A percentile compares a stretch with the other conserved stretches of the same genome.
Evolutionary conservation across 2,329 filamentous ascomycete species (phyloP).

Genomic region (Cercospora sp.): DNA sequence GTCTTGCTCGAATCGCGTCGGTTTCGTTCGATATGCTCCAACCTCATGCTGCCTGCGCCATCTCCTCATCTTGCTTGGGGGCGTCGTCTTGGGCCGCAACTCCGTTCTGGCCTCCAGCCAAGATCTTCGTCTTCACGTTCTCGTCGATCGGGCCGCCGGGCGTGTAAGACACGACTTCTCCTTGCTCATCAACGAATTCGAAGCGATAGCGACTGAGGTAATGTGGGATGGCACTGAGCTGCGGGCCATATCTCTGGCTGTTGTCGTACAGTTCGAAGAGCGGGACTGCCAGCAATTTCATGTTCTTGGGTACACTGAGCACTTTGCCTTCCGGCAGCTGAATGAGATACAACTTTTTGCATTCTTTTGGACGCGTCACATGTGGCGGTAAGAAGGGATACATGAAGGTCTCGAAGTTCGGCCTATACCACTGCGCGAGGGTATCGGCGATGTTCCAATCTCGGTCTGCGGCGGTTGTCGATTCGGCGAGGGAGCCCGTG

Average conservation of each 20-base stretch:
- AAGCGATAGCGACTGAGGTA: conserved; percentile 94
- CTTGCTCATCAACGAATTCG: conserved; percentile 92
- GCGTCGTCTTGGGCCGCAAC: conserved; percentile 4
- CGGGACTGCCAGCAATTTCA: conserved; percentile 96
- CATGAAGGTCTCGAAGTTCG: conserved; percentile 99
- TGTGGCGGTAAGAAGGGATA: conserved; percentile 97
- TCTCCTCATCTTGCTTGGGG: conserved; percentile 15
- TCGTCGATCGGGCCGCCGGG: conserved; percentile 35
- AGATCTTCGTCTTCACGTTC: conserved; percentile 35
- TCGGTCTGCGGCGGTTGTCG: conserved; percentile 52
- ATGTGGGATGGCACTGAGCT: conserved; percentile 94
- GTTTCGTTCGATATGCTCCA: not conserved
- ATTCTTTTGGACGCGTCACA: conserved; percentile 95
- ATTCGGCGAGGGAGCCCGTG: conserved; percentile 70
- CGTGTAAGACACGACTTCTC: conserved; percentile 65
- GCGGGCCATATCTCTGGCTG: conserved; percentile 88
- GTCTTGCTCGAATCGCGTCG: not conserved
- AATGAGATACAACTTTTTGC: conserved; percentile 98
- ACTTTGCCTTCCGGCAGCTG: conserved; percentile 91
- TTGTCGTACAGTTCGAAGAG: conserved; percentile 99
- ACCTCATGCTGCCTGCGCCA: conserved; percentile 19
- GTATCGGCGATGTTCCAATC: conserved; percentile 96
- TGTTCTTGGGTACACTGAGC: conserved; percentile 96
- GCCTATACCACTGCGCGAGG: conserved; percentile 96
- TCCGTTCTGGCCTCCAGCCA: conserved; percentile 35